Base-by-base conservation (phyloP, 345 rosid species). In the Firmiana major region DNA sequence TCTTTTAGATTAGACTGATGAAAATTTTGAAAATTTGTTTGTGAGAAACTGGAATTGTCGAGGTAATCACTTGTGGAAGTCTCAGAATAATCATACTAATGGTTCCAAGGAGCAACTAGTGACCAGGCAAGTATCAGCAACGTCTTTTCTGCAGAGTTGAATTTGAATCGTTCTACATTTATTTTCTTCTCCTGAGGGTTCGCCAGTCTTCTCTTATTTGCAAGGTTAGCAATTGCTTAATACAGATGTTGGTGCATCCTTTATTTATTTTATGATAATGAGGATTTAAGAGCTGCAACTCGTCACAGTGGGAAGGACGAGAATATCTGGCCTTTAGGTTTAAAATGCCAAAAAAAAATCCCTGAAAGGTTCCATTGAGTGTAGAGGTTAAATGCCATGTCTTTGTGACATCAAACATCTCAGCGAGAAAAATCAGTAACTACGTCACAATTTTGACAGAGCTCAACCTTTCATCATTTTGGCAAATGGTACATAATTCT, bases 401-500 rank as follows among this genome's bases (percentile, higher is more conserved):
- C 15, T n/a, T n/a, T 2, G 11, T 46, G 73, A 68, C 55, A 46
- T 45, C 12, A 45, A 46, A 24, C 21, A 46, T 69, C 40, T 7
- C 36, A 59, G 64, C 64, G 26, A 26, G 64, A 24, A 19, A 54
- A 19, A 54, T 0, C 11, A 19, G 10, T 53, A 65, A n/a, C 46
- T 40, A 40, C 12, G 40, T 66, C 43, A 21, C 1, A 66, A 10
- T 48, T 42, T 1, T 15, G 24, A 12, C 73, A 26, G 42, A 60
- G 2, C 48, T 79, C 79, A 83, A 71, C 86, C 79, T 78, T 89
- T 89, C 88, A 91, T 81, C 1, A 64, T 58, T 81, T 67, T 3
- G 99, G 99, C 86, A 92, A 64, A 82, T 95, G 92, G 76, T 90
- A 81, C 86, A 87, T 66, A 68, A 92, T 75, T 24, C 86, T 84